A percentile compares a stretch with the other conserved stretches of the same genome.
Conservation (phyloP, 2,329 filamentous ascomycete species). For the Alternaria conjuncta region DNA sequence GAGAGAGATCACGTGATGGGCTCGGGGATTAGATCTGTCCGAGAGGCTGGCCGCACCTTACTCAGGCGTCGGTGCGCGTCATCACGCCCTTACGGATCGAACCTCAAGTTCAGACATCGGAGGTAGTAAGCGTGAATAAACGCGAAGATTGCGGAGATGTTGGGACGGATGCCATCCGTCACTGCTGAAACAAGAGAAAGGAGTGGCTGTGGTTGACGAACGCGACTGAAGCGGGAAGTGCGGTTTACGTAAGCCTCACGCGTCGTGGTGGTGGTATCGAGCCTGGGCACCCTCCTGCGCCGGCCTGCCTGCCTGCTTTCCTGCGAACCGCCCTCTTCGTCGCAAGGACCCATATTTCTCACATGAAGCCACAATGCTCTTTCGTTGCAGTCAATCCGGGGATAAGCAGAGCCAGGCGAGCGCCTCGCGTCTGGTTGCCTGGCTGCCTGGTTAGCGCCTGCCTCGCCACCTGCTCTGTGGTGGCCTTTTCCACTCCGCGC, state of each 20-base stretch:
- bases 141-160: background rate
- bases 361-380: background rate
- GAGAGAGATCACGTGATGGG: conserved; percentile 1
- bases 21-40: conserved; percentile 9
- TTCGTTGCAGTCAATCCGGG: background rate
- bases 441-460: background rate
- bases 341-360: background rate
- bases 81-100: background rate
- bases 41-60: background rate
- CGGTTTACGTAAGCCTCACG: background rate
- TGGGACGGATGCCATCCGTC: background rate
- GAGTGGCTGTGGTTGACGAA: background rate
- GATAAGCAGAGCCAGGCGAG: conserved; percentile 7
- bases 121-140: background rate
- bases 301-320: background rate
- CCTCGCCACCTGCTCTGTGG: background rate
- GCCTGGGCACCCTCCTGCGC: background rate
- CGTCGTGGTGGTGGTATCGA: background rate
- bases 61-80: background rate
- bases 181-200: background rate
- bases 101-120: background rate
- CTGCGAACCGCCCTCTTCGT: background rate
- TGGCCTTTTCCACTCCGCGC: background rate
- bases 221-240: background rate
- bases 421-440: conserved; percentile 3